These are phyloP conservation scores for Symmetrospora coprosmae DNA, from an alignment of 768 basidiomycete genomes.

Conservation along the genomic window DNA sequence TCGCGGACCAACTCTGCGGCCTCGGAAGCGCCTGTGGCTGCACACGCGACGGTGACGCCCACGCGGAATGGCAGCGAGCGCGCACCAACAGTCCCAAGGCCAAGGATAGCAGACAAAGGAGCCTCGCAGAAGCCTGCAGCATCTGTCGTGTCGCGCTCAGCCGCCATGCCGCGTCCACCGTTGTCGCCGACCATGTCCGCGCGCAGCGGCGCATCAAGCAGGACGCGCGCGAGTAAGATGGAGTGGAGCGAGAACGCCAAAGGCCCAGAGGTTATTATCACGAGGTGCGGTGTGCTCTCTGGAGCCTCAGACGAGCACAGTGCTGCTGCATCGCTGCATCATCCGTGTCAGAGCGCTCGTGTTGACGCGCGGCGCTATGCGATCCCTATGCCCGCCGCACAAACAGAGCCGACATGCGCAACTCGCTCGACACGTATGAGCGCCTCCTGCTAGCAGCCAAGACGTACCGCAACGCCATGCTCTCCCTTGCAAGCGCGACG, in stretches of 20 bases:
- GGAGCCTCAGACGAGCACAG: too few relatives aligned
- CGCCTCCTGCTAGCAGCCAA: constrained; percentile 13
- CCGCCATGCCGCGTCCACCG: too few relatives aligned
- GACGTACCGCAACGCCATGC: constrained; percentile 16
- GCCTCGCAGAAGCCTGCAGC: background rate
- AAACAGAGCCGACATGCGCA: constrained; percentile 5
- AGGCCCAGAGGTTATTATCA: constrained; percentile 15
- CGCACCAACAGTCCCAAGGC: too few relatives aligned
- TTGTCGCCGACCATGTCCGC: constrained; percentile 2
- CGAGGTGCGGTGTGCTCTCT: background rate
- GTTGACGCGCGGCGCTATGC: background rate
- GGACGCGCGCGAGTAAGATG: constrained; percentile 8
- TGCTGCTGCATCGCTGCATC: too few relatives aligned
- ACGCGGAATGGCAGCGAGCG: too few relatives aligned
- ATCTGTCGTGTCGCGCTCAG: background rate
- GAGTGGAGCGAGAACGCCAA: background rate
- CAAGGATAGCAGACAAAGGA: too few relatives aligned
- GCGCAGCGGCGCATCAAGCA: background rate
- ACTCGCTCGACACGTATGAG: constrained; percentile 19
- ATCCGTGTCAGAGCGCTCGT: too few relatives aligned
- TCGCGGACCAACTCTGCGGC: too few relatives aligned
- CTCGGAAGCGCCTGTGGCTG: too few relatives aligned
- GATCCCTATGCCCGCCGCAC: background rate
- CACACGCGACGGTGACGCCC: too few relatives aligned
- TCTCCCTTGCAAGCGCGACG: constrained; percentile 20